phyloP scores from a whole-genome alignment of 805 yeast species.

The Candida xiaguanensis region DNA sequence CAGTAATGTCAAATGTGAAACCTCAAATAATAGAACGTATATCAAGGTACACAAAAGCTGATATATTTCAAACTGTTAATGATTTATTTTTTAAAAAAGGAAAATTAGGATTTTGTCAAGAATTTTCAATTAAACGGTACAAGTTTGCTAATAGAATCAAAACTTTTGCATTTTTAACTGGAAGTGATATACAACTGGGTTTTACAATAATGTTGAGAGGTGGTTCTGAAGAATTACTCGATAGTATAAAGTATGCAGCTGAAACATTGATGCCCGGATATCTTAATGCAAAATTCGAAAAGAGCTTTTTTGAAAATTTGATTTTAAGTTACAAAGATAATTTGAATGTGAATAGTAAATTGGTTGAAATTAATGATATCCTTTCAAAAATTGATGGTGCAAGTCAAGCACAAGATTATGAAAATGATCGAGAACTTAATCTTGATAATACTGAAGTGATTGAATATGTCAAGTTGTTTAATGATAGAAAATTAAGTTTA shows the following conservation, averaged over 20 bases:
- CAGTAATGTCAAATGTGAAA: conserved; percentile 79
- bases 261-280: conserved; percentile 77
- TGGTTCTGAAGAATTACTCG: conserved; percentile 54
- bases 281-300: conserved; percentile 79
- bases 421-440: conserved; percentile 15
- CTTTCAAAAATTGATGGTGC: conserved; percentile 10
- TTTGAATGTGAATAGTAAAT: conserved; percentile 12
- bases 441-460: conserved; percentile 31
- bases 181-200: conserved; percentile 70
- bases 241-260: conserved; percentile 69
- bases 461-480: conserved; percentile 35
- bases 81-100: conserved; percentile 64
- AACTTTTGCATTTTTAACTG: conserved; percentile 75
- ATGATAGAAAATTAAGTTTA: conserved; percentile 61
- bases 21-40: conserved; percentile 77
- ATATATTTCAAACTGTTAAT: conserved; percentile 81
- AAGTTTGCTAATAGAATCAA: conserved; percentile 54
- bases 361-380: conserved; percentile 8
- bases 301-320: conserved; percentile 23
- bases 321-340: conserved; percentile 11
- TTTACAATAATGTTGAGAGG: conserved; percentile 89
- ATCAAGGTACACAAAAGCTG: conserved; percentile 76
- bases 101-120: conserved; percentile 66
- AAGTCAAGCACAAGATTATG: conserved; percentile 10
- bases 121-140: conserved; percentile 68